Percentiles rank a stretch among this genome's conserved stretches.
phyloP scores from a whole-genome alignment of 2,329 filamentous ascomycete species.

The Cladosporium sp. region DNA sequence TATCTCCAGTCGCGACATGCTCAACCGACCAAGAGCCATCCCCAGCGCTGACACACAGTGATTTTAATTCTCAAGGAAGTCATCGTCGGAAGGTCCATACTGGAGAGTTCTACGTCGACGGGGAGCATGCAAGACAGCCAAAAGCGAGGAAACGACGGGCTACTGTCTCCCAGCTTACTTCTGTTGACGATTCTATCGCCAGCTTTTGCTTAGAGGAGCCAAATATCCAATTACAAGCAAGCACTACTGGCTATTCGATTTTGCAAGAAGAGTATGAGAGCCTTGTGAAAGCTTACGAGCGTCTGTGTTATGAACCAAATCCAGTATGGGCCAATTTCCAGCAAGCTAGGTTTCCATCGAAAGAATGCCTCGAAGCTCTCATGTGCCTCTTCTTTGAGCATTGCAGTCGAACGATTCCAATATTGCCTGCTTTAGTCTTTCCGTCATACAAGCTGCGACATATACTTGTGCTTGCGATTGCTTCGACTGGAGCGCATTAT shows the following conservation, averaged over 20 bases:
- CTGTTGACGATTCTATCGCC: no score
- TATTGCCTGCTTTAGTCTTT: background rate
- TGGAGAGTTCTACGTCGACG: conserved; percentile 27
- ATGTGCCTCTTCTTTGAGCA: background rate
- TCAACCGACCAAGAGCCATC: no score
- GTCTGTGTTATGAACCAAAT: background rate
- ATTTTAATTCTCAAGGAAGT: no score
- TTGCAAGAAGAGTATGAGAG: no score
- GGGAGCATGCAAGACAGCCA: conserved; percentile 21
- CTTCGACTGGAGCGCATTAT: background rate
- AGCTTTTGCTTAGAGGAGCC: no score
- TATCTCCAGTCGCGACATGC: no score
- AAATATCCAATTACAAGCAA: no score
- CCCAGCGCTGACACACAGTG: no score
- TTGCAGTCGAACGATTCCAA: background rate
- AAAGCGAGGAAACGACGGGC: conserved; percentile 16
- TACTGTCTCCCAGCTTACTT: no score
- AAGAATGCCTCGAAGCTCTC: background rate
- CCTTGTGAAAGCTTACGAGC: no score
- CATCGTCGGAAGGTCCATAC: no score
- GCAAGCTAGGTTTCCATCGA: background rate
- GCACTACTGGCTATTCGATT: no score
- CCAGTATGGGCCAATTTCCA: background rate
- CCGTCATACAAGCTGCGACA: background rate
- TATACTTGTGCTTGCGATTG: background rate